Evolutionary conservation across 805 yeast species (phyloP), one percentile per base, ranked within the genome.

Genomic region (Kodamaea laetipori): DNA sequence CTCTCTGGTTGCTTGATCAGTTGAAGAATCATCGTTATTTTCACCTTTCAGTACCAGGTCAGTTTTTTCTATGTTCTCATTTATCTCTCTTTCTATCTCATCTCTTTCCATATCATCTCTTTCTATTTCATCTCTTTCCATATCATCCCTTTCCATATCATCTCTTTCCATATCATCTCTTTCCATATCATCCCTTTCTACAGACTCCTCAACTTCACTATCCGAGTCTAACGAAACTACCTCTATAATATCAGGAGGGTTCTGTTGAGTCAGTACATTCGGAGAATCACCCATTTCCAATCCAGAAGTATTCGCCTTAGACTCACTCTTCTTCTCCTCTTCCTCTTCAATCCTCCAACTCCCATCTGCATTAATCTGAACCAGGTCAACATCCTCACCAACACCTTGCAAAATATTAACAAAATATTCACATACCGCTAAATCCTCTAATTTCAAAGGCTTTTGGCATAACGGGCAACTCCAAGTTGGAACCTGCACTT

Each of bases 401-500:
- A 90, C 80, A 2, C 59, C 55, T 1, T 71, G 57, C 15, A 92
- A 56, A 38, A 92, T 80, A 10, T 84, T 85, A 32, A 61, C 56
- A 38, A 87, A 77, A 57, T 80, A 92, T 48, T 87, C 96, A 51
- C 87, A 89, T 0, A 90, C 68, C 0, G 84, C 81, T 41, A 94
- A 59, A 48, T 82, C 83, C 11, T 75, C 74, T 11, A 81, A 66
- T 1, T 69, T 63, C 2, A 88, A 65, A 2, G 57, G 57, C 4
- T 64, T 67, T 48, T 77, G 77, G 59, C 99, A 94, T 3, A 88
- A 74, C 0, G 97, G 97, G 57, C 99, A 94, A 40, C 67, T 67
- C 97, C 97, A 92, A 0, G 86, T 78, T 0, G 96, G 85, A 0
- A 86, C 79, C 57, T 85, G 92, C 43, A 73, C 71, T 60, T 92